Conservation (phyloP, 176 grass and related monocot species). For the Thalia dealbata region DNA sequence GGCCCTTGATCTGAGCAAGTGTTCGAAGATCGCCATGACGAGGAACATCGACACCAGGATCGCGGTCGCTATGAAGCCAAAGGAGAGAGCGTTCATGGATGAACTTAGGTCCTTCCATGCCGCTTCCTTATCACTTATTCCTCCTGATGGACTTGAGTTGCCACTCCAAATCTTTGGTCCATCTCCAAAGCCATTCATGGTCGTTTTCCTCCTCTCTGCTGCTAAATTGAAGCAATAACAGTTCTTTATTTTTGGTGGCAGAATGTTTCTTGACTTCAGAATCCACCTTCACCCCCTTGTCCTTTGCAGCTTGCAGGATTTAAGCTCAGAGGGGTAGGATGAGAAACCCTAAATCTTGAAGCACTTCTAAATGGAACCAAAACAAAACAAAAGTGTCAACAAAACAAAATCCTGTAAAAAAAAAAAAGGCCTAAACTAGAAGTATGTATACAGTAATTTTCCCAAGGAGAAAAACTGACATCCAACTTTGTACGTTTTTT, state of each 20-base stretch:
- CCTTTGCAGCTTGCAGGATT: neutral
- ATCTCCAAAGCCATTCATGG: slow-evolving; percentile 8
- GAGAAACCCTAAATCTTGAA: neutral
- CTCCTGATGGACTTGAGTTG: neutral
- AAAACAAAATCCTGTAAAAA: no score
- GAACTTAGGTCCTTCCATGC: slow-evolving; percentile 1
- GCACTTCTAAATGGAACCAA: no score
- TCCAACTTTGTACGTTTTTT: no score
- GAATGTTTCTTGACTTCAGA: no score
- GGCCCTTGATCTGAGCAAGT: slow-evolving; percentile 1
- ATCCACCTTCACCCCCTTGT: neutral
- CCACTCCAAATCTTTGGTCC: neutral
- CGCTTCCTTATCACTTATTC: neutral
- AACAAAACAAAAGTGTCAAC: no score
- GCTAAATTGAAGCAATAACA: no score
- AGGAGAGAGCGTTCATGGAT: slow-evolving; percentile 17
- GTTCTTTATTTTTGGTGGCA: no score
- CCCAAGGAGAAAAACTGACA: no score
- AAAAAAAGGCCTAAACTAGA: no score
- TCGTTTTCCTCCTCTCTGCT: no score
- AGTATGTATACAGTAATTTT: no score
- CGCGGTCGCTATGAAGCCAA: slow-evolving; percentile 9
- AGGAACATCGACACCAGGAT: slow-evolving; percentile 18
- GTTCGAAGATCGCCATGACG: slow-evolving; percentile 17
- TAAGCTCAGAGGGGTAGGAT: neutral